phyloP scores from a whole-genome alignment of 768 basidiomycete genomes.

The Pisolithus microcarpus region DNA sequence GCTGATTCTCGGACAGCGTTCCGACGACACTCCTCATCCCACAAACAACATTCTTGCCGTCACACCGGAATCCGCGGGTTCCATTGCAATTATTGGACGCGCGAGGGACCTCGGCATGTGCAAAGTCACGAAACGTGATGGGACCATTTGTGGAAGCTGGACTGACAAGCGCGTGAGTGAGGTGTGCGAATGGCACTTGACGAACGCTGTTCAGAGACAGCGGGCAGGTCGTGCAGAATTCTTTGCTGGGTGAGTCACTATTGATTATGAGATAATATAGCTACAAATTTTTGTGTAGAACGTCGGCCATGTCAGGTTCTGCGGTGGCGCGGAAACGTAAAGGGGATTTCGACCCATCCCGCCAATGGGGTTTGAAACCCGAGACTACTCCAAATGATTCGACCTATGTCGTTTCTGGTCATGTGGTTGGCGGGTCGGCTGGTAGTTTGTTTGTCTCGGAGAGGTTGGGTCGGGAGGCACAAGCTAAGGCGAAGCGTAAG shows the following conservation, averaged over 20 bases:
- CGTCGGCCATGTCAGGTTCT: constrained; percentile 57
- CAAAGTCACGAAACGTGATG: constrained; percentile 66
- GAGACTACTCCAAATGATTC: constrained; percentile 32
- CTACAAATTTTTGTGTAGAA: constrained; percentile 35
- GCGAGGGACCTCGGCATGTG: constrained; percentile 86
- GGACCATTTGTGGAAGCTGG: constrained; percentile 80
- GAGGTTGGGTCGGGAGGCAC: constrained; percentile 71
- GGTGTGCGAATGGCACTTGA: constrained; percentile 89
- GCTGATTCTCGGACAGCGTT: constrained; percentile 10
- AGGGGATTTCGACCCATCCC: constrained; percentile 54
- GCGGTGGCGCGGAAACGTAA: constrained; percentile 40
- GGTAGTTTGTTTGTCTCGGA: constrained; percentile 51
- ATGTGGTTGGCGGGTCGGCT: constrained; percentile 50
- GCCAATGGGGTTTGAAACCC: constrained; percentile 74
- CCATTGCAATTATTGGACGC: constrained; percentile 81
- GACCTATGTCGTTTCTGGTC: constrained; percentile 80
- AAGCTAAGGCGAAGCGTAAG: constrained; percentile 66
- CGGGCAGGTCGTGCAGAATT: constrained; percentile 84
- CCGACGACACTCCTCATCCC: constrained; percentile 59
- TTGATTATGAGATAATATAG: not conserved
- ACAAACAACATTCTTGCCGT: constrained; percentile 77
- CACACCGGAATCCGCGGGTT: constrained; percentile 74
- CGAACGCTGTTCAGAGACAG: constrained; percentile 66
- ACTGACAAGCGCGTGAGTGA: constrained; percentile 82
- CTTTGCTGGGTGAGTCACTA: constrained; percentile 54